Evolutionary conservation across 768 basidiomycete species (phyloP), one percentile per base, ranked within the genome.

Genomic region (Austroboletus eburneus): DNA sequence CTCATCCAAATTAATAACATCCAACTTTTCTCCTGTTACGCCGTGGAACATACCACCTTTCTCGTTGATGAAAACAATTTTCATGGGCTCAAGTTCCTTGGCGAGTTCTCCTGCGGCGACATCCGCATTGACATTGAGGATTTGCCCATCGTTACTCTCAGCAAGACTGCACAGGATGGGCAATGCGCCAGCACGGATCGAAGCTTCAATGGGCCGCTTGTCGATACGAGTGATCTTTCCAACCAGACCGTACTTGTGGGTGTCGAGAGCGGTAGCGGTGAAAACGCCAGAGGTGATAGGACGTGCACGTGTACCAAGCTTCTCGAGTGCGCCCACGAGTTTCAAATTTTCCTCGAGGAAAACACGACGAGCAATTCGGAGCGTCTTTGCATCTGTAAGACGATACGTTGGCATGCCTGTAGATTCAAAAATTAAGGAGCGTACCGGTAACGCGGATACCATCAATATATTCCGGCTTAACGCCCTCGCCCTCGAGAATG

Each of bases 1-100:
- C 78, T 99, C 96, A 61, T 99, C 96, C 38, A 99, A 72, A 71
- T 98, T 99, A 71, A 99, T 97, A 32, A 93, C 84, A 58, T 90
- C 88, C 43, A 99, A 68, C 71, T 96, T 97, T 75, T 98, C 87
- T 45, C 93, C 92, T 3, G 94, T 93, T 35, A 97, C 85, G 42
- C 96, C 96, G 61, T 99, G 96, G 82, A 85, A 97, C 56, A 99
- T 74, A 24, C 96, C 96, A 49, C 96, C 96, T 71, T 98, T 97
- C 60, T 99, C 96, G 65, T 97, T 96, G 61, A 99, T 66, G 71
- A 93, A 98, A 25, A 99, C 95, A 41, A 98, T 98, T 73, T 98
- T 99, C 73, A 95, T 82, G 18, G 96, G 96, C 69, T 98, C 95
- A 21, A 99, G 76, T 65, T 98, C 95, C 72, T 97, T 96, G 7